Evolutionary conservation across 2,329 filamentous ascomycete genomes (phyloP), one percentile per base, ranked within the genome.

Genomic region (Aureobasidium sp.): DNA sequence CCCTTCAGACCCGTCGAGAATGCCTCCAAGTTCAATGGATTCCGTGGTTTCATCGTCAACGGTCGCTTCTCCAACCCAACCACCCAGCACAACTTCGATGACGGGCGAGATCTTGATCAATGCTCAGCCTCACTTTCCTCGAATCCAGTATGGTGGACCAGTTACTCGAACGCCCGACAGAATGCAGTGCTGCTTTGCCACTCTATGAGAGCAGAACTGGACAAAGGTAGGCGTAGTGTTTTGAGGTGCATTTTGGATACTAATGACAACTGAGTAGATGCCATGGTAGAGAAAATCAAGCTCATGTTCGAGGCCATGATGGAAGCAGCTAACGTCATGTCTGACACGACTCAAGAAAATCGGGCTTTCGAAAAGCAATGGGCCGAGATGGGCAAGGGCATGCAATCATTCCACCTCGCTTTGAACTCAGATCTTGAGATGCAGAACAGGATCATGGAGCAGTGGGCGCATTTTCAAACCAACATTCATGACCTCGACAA

Each of bases 141-240:
- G 16, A 71, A 75, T 21, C 73, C 76, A 1, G 79, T 81, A 39
- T 78, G 73, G 63, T 85, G 81, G 81, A 83, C 75, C 1, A 84
- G 80, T 21, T 86, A 81, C 68, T 80, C 78, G 59, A 83, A 82
- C 64, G 79, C 74, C 54, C 72, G 75, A 53, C 79, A 83, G 53
- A 81, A 82, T 58, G 80, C 80, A 2, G 69, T 80, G 38, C 67
- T 80, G 16, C 79, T 85, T 59, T 86, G 83, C 58, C 76, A 82
- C 57, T 80, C 80, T 24, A 76, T 78, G 37, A 74, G 81, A 32
- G 68, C 74, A 37, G 77, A 81, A 49, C 73, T 78, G 12, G 80
- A 84, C 54, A 79, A 78, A 61, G 76, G 75, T 68, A 64, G 54
- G 59, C 51, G 25, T 14, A 29, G 6, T 40, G 29, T 12, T 14